phyloP scores from a whole-genome alignment of 164 flowering plant species.

The Tetrastigma voinierianum region DNA sequence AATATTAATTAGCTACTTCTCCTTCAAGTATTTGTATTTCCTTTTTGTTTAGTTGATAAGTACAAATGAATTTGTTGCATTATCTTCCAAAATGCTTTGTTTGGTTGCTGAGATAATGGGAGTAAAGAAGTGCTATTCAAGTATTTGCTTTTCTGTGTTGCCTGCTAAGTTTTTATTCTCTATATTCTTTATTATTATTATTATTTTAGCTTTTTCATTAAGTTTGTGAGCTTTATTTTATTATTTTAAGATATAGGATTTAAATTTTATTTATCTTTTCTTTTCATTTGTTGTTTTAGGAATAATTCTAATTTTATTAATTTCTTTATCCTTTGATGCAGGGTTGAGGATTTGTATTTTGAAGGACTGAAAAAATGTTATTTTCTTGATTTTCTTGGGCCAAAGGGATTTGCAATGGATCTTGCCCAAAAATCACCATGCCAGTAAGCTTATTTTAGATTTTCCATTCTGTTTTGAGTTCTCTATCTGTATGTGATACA shows the following conservation, averaged over 20 bases:
- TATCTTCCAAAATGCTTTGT: background rate
- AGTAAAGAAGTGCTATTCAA: background rate
- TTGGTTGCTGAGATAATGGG: background rate
- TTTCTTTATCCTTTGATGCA: slow-evolving; percentile 17
- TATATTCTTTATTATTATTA: no score
- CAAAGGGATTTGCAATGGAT: slow-evolving; percentile 51
- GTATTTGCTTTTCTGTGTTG: no score
- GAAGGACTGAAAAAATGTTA: slow-evolving; percentile 68
- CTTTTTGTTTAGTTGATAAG: no score
- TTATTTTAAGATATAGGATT: no score
- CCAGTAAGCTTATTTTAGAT: slow-evolving; percentile 33
- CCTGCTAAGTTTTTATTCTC: no score
- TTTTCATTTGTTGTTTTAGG: background rate
- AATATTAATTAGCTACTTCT: no score
- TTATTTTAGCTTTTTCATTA: no score
- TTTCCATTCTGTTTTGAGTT: background rate
- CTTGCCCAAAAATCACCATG: slow-evolving; percentile 41
- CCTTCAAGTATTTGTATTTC: no score
- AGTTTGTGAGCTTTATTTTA: no score
- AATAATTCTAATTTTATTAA: background rate
- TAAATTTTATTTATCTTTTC: background rate
- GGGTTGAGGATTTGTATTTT: slow-evolving; percentile 63
- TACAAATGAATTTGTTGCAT: no score
- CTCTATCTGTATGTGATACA: background rate
- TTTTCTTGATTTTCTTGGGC: slow-evolving; percentile 82